These are phyloP conservation scores for Oxyria digyna DNA, from an alignment of 148 eudicot genomes.

Conservation along the genomic window DNA sequence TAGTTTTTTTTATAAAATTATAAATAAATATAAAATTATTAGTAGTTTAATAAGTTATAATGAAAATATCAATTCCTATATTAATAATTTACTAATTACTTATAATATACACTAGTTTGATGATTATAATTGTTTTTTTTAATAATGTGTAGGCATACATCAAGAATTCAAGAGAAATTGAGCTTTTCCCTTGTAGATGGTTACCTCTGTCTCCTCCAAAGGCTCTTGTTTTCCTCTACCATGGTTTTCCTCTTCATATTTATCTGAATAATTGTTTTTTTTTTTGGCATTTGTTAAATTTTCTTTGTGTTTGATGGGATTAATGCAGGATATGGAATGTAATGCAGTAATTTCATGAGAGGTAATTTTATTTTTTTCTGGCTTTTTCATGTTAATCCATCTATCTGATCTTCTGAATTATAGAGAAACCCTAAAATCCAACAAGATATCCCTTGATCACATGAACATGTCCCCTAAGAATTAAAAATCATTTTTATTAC, in stretches of 20 bases:
- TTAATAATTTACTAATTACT: no score
- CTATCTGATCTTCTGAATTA: no score
- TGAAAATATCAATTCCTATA: no score
- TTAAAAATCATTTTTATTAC: neutral
- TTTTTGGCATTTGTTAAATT: neutral
- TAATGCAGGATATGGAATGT: constrained; percentile 99
- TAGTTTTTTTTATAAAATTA: no score
- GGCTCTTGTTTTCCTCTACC: constrained; percentile 97
- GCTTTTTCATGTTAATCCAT: neutral
- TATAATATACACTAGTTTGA: no score
- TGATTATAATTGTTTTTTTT: neutral
- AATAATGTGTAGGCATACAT: constrained; percentile 38
- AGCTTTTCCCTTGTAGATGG: constrained; percentile 96
- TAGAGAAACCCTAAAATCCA: no score
- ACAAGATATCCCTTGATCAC: no score
- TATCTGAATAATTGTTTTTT: neutral
- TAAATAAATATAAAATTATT: no score
- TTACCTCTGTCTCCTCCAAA: constrained; percentile 78
- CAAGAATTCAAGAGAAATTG: constrained; percentile 68
- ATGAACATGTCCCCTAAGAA: no score
- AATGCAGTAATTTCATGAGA: constrained; percentile 94
- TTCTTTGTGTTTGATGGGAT: neutral
- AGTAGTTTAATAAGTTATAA: no score
- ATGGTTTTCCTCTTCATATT: constrained; percentile 34
- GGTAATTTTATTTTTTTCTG: constrained; percentile 28